phyloP scores from a whole-genome alignment of 176 grass and related monocot species.

The Lolium rigidum region DNA sequence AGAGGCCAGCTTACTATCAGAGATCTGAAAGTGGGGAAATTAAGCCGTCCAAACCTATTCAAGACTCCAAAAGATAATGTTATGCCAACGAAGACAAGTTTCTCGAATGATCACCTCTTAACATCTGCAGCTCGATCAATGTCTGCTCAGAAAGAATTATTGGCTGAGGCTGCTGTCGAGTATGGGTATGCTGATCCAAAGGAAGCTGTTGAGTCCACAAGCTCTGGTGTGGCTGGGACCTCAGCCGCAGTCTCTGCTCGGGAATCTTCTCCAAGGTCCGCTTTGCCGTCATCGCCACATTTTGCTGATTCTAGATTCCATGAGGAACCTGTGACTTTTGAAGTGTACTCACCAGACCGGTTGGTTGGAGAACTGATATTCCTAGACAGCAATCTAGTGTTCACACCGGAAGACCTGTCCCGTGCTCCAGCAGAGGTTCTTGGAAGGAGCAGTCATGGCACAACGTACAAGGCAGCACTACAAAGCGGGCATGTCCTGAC shows the following conservation, averaged over 20 bases:
- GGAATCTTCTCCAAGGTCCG: conserved; percentile 51
- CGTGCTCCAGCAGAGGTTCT: conserved; percentile 89
- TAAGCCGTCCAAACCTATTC: conserved; percentile 60
- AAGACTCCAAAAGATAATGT: conserved; percentile 75
- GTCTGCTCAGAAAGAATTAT: conserved; percentile 83
- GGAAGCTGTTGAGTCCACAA: conserved; percentile 49
- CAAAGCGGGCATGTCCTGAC: conserved; percentile 77
- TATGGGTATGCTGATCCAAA: conserved; percentile 74
- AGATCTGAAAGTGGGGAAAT: conserved; percentile 77
- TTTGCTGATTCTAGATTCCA: conserved; percentile 55
- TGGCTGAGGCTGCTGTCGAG: conserved; percentile 72
- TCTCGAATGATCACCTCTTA: conserved; percentile 93
- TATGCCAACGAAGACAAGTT: conserved; percentile 76
- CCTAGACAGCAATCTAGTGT: conserved; percentile 74
- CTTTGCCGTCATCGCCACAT: conserved; percentile 53
- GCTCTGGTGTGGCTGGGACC: conserved; percentile 51
- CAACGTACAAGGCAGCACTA: conserved; percentile 78
- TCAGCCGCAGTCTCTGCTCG: conserved; percentile 41
- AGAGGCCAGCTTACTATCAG: conserved; percentile 60
- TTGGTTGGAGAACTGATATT: conserved; percentile 88
- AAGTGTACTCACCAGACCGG: conserved; percentile 89
- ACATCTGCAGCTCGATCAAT: conserved; percentile 74
- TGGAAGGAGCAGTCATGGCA: conserved; percentile 92
- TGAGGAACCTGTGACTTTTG: conserved; percentile 66
- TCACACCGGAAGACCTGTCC: conserved; percentile 89